Evolutionary conservation across 805 yeast genomes (phyloP), one percentile per base, ranked within the genome.

Genomic region (Candida pini): DNA sequence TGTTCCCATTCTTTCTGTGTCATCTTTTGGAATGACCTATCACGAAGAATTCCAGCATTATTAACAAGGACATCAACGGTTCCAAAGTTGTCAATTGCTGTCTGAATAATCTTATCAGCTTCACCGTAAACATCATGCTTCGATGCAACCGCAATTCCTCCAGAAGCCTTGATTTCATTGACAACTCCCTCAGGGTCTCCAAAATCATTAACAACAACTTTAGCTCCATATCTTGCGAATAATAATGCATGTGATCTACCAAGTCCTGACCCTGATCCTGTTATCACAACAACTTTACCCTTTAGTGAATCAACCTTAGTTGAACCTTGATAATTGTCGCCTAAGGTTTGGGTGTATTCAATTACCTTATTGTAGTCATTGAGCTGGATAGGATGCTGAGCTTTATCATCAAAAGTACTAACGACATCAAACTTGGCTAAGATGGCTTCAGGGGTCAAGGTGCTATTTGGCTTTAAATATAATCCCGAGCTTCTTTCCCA

Each of bases 241-340:
- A 76, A 71, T 33, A 76, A 62, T 4, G 97, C 95, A 63, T 90
- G 94, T 39, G 88, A 83, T 56, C 81, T 78, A 43, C 98, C 98
- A 49, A 90, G 71, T 30, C 98, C 98, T 31, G 84, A 80, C 43
- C 96, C 97, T 27, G 96, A 89, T 44, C 98, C 98, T 13, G 97
- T 90, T 36, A 90, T 76, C 39, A 90, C 73, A 23, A 87, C 96
- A 37, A 90, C 96, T 63, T 84, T 85, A 48, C 69, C 88, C 54
- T 76, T 77, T 56, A 90, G 65, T 19, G 87, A 76, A 30, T 82
- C 69, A 17, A 67, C 60, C 34, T 65, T 64, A 5, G 63, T 40
- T 9, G 35, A 39, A 6, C 83, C 81, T 53, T 80, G 85, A 15
- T 48, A 46, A 45, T 75, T 74, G 51, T 74, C 75, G 10, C 82